Conservation (phyloP, 108 stramenopile genomes). For the Aurantiochytrium sp. region DNA sequence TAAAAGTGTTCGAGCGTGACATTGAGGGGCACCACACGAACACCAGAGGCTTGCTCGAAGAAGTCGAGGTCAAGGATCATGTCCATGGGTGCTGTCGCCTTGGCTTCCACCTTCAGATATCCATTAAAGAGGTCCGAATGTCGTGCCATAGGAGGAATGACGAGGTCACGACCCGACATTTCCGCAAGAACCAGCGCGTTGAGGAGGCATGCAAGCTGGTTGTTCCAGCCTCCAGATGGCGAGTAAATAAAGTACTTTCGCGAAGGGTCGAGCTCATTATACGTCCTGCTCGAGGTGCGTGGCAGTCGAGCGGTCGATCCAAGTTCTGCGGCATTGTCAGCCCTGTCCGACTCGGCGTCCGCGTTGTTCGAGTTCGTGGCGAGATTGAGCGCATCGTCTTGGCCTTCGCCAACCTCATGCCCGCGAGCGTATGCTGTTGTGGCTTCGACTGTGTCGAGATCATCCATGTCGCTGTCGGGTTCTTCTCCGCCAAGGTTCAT, state of each 20-base stretch:
- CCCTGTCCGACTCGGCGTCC: no score
- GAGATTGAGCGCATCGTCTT: no score
- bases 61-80: background rate
- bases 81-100: background rate
- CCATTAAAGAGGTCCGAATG: background rate
- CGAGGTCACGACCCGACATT: background rate
- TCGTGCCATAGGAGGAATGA: background rate
- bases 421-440: no score
- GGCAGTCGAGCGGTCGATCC: background rate
- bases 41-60: background rate
- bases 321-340: background rate
- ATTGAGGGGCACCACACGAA: background rate
- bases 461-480: no score
- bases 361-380: no score
- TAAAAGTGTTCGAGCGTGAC: background rate
- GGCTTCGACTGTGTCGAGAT: no score
- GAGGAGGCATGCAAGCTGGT: background rate
- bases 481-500: no score
- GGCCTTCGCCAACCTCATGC: no score
- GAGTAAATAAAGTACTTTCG: conserved; percentile 5
- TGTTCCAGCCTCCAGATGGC: background rate
- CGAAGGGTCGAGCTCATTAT: background rate
- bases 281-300: background rate
- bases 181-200: background rate
- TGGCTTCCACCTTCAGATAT: background rate